Evolutionary conservation across 2,329 filamentous ascomycete genomes (phyloP).

Genomic region (Talaromyces amestolkiae): DNA sequence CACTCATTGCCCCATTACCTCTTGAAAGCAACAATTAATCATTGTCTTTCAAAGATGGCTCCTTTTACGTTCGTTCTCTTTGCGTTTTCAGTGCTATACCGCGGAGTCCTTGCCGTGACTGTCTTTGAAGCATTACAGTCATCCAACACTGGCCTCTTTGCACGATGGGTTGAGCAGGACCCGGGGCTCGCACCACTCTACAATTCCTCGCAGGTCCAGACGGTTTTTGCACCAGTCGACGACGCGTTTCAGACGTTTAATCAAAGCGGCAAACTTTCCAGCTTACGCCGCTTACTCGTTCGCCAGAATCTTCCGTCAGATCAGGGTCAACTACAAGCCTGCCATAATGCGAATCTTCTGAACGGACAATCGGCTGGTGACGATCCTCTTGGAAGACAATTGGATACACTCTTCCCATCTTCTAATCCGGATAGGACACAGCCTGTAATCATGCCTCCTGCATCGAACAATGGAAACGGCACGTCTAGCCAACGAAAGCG

Average conservation of each 20-base stretch:
- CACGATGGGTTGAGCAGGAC: conserved; percentile 7
- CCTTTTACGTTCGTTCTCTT: background rate
- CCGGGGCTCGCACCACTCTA: background rate
- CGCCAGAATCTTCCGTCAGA: background rate
- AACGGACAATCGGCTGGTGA: background rate
- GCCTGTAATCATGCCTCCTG: background rate
- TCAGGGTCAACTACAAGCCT: background rate
- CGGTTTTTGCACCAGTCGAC: conserved; percentile 6
- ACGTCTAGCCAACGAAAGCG: background rate
- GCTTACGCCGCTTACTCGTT: conserved; percentile 2
- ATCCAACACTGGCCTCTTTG: conserved; percentile 8
- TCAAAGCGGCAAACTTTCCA: conserved; percentile 1
- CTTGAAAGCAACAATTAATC: too few species aligned
- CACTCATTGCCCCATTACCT: background rate
- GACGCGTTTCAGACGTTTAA: conserved; percentile 2
- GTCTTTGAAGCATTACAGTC: background rate
- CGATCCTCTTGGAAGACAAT: background rate
- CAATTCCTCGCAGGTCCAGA: conserved; percentile 4
- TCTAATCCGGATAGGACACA: background rate
- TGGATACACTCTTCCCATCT: background rate
- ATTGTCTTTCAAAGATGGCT: background rate
- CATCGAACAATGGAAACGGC: background rate
- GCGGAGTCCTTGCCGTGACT: background rate
- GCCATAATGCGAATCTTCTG: background rate
- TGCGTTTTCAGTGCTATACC: background rate